A percentile compares a stretch with the other conserved stretches of the same genome.
These are phyloP conservation scores for Exophiala oligosperma DNA, from an alignment of 2,329 filamentous ascomycete species.

Conservation along the genomic window DNA sequence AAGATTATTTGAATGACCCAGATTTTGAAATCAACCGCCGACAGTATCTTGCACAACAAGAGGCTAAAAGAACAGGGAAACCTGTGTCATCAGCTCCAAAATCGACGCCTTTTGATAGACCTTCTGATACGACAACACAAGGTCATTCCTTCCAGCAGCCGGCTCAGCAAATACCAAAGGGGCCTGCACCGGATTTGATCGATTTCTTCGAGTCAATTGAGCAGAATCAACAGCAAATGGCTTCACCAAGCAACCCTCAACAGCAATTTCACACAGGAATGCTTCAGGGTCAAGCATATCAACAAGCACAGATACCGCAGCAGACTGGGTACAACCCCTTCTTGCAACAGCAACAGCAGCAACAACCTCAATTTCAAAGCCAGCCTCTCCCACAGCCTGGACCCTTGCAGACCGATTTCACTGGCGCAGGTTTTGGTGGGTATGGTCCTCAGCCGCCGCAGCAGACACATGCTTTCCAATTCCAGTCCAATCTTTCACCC, in stretches of 20 bases:
- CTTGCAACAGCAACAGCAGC: slow-evolving; percentile 28
- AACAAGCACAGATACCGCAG: slow-evolving; percentile 29
- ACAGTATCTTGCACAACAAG: slow-evolving; percentile 87
- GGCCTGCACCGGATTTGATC: slow-evolving; percentile 69
- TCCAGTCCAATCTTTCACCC: slow-evolving; percentile 42
- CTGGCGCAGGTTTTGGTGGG: slow-evolving; percentile 80
- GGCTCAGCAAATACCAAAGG: slow-evolving; percentile 37
- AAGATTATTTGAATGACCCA: slow-evolving; percentile 91
- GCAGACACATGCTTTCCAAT: slow-evolving; percentile 37
- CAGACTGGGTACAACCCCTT: slow-evolving; percentile 33
- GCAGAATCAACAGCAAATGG: slow-evolving; percentile 75
- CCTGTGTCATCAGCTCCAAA: slow-evolving; percentile 29
- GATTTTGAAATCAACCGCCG: slow-evolving; percentile 93
- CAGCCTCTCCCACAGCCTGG: slow-evolving; percentile 26
- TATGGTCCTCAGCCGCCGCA: slow-evolving; percentile 70
- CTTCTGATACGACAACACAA: slow-evolving; percentile 31
- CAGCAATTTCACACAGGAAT: slow-evolving; percentile 29
- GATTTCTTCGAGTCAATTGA: slow-evolving; percentile 96
- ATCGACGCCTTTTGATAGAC: slow-evolving; percentile 32
- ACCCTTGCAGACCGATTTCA: slow-evolving; percentile 53
- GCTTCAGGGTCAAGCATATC: slow-evolving; percentile 22
- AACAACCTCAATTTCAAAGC: slow-evolving; percentile 28
- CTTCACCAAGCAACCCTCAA: slow-evolving; percentile 40
- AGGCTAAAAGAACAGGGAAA: slow-evolving; percentile 54
- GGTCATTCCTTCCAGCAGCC: slow-evolving; percentile 25